These are phyloP conservation scores for Nakazawaea holstii DNA, from an alignment of 805 yeast species.

Conservation along the genomic window DNA sequence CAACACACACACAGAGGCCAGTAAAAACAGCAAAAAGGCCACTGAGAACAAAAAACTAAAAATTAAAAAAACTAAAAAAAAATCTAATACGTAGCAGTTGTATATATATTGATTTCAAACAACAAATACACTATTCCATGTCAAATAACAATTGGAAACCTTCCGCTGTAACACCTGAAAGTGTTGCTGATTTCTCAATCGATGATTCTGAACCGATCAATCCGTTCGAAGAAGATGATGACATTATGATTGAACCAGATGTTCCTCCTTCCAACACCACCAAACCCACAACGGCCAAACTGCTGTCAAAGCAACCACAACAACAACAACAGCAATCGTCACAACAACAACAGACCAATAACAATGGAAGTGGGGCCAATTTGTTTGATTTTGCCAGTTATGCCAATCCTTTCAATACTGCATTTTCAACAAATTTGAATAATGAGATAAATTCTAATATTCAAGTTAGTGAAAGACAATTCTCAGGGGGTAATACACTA, in stretches of 20 bases:
- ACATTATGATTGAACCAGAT: slow-evolving; percentile 29
- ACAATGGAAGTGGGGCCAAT: background rate
- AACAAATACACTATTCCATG: background rate
- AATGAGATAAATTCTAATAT: slow-evolving; percentile 24
- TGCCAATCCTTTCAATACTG: slow-evolving; percentile 26
- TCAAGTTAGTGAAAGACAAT: slow-evolving; percentile 40
- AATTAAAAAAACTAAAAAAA: background rate
- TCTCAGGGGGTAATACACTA: slow-evolving; percentile 51
- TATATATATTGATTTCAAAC: background rate
- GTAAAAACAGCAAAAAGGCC: too few species aligned
- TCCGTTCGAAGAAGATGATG: slow-evolving; percentile 24
- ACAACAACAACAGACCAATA: slow-evolving; percentile 5
- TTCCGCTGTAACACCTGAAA: slow-evolving; percentile 7
- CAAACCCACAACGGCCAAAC: background rate
- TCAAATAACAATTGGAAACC: slow-evolving; percentile 8
- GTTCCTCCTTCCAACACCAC: slow-evolving; percentile 10
- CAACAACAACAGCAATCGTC: background rate
- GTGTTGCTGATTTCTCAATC: slow-evolving; percentile 18
- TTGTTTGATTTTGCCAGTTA: slow-evolving; percentile 26
- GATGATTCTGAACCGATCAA: slow-evolving; percentile 11
- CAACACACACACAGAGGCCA: too few species aligned
- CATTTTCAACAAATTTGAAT: slow-evolving; percentile 14
- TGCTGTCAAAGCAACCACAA: background rate
- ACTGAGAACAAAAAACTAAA: too few species aligned
- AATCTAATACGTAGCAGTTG: background rate